These are phyloP conservation scores for Cercospora brassicicola DNA, from an alignment of 2,329 filamentous ascomycete species.

Conservation along the genomic window DNA sequence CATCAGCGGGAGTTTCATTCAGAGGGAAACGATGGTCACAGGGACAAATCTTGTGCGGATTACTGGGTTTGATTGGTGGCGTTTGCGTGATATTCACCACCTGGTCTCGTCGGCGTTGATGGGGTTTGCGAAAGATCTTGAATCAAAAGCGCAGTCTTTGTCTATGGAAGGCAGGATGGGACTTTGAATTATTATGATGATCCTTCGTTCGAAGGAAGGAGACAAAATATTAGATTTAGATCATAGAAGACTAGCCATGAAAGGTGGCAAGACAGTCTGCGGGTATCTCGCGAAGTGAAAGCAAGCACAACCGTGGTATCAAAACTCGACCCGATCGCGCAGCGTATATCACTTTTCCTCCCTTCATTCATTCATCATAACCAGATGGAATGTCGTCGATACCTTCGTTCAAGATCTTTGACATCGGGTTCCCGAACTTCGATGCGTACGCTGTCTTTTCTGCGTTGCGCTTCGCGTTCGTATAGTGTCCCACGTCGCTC, in stretches of 20 bases:
- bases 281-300: neutral
- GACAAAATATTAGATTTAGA: neutral
- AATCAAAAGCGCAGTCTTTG: neutral
- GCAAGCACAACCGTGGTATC: neutral
- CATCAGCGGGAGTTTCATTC: neutral
- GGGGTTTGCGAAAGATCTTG: neutral
- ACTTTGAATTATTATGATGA: neutral
- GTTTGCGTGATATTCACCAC: neutral
- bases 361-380: neutral
- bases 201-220: neutral
- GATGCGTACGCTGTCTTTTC: constrained; percentile 21
- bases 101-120: neutral
- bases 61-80: neutral
- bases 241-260: neutral
- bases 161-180: neutral
- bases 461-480: constrained; percentile 20
- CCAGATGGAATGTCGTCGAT: constrained; percentile 6
- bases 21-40: neutral
- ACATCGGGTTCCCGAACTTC: constrained; percentile 25
- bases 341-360: neutral
- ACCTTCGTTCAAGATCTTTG: neutral
- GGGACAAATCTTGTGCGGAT: neutral
- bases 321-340: neutral
- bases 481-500: constrained; percentile 21
- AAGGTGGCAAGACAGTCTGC: neutral